Evolutionary conservation across 2,329 filamentous ascomycete species (phyloP).

Genomic region (Stenocarpella maydis): DNA sequence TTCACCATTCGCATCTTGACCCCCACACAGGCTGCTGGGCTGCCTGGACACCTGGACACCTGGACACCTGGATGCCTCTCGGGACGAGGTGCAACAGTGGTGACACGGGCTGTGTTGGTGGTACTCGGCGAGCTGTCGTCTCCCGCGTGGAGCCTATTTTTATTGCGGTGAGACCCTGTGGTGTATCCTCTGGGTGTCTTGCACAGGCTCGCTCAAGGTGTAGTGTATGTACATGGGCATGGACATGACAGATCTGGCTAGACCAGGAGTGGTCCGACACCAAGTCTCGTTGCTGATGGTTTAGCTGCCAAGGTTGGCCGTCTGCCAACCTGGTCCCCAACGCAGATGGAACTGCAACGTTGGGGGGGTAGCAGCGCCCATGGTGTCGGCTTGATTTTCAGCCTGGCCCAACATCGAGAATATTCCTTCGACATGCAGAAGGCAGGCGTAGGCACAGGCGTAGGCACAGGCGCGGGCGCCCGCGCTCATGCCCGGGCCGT

Average conservation of each 20-base stretch:
- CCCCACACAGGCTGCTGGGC: background rate
- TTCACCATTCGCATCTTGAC: background rate
- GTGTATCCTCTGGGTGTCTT: constrained; percentile 19
- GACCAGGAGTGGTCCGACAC: constrained; percentile 21
- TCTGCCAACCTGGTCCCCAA: constrained; percentile 13
- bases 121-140: constrained; percentile 18
- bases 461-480: background rate
- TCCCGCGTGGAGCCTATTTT: constrained; percentile 35
- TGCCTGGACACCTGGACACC: background rate
- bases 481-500: background rate
- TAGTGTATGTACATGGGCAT: background rate
- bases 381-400: constrained; percentile 22
- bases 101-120: constrained; percentile 31
- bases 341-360: constrained; percentile 3
- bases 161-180: constrained; percentile 31
- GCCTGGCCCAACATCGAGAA: constrained; percentile 23
- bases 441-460: constrained; percentile 25
- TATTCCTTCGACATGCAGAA: constrained; percentile 28
- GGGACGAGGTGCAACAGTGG: constrained; percentile 26
- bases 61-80: constrained; percentile 5
- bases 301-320: background rate
- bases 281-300: constrained; percentile 6
- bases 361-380: constrained; percentile 16
- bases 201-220: constrained; percentile 16
- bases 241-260: background rate